phyloP scores from a whole-genome alignment of 495 filamentous ascomycete species.

The Sabuloglossum arenarium region DNA sequence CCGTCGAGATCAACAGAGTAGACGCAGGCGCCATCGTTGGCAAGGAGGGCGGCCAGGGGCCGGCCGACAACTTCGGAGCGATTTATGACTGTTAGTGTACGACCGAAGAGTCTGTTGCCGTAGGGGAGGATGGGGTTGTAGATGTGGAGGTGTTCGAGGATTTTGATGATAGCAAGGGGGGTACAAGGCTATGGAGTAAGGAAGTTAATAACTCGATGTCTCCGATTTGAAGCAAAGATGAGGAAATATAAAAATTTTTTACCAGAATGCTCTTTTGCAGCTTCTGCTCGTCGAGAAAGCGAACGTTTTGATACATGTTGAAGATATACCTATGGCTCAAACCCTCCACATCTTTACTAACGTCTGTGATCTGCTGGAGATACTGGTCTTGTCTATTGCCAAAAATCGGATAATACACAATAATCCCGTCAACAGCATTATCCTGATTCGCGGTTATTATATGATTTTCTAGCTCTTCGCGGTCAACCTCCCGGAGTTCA shows the following conservation, averaged over 20 bases:
- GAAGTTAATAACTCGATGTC: neutral
- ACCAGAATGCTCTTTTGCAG: slow-evolving; percentile 64
- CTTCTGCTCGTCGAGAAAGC: slow-evolving; percentile 68
- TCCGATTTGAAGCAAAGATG: neutral
- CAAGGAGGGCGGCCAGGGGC: slow-evolving; percentile 81
- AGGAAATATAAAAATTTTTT: neutral
- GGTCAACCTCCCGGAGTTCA: slow-evolving; percentile 58
- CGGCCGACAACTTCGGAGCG: slow-evolving; percentile 86
- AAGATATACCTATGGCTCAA: slow-evolving; percentile 85
- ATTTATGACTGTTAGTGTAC: slow-evolving; percentile 88
- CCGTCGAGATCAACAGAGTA: slow-evolving; percentile 86
- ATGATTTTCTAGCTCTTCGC: slow-evolving; percentile 71
- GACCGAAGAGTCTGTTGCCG: slow-evolving; percentile 78
- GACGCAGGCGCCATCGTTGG: slow-evolving; percentile 88
- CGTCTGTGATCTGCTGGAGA: slow-evolving; percentile 80
- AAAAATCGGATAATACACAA: slow-evolving; percentile 98
- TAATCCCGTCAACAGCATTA: slow-evolving; percentile 63
- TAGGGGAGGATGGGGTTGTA: slow-evolving; percentile 94
- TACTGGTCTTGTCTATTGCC: slow-evolving; percentile 72
- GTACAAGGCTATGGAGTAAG: slow-evolving; percentile 46
- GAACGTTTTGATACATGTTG: slow-evolving; percentile 98
- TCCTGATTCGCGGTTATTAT: slow-evolving; percentile 70
- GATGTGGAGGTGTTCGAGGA: slow-evolving; percentile 80
- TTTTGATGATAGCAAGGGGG: slow-evolving; percentile 86
- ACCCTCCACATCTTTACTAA: slow-evolving; percentile 87